Base-by-base conservation (phyloP, 768 basidiomycete species). In the Sporobolomyces roseus region DNA sequence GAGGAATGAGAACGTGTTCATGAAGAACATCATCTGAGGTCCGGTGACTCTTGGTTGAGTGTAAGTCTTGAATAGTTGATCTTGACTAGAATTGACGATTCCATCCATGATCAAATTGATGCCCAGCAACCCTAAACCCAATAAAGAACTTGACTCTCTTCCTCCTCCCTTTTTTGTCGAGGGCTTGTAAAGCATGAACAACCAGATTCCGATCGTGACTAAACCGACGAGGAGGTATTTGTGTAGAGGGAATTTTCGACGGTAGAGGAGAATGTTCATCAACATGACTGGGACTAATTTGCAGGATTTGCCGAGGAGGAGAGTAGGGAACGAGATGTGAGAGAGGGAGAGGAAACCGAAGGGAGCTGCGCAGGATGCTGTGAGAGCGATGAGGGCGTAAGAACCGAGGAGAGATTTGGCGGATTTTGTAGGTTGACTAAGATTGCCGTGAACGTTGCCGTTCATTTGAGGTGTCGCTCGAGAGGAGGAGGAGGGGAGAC, bases 1-100 rank as follows among this genome's bases (percentile, higher is more conserved):
- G 43, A 87, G 68, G 4, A 92, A 90, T 79, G 88, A 88, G 81
- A 93, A 88, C 32, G 89, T 74, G 77, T 93, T 94, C 79, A 99
- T 94, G 86, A 87, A 94, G 78, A 98, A 87, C 96, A 99, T 98
- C 93, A 99, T 97, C 77, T 99, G 96, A 79, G 96, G 93, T 12
- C 96, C 96, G 4, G 85, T 81, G 50, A 85, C 82, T 5, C 2
- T 10, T 4, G 58, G 56, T 21, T 85, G 85, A 80, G 85, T 85
- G 80, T 89, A 86, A 17, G 83, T 82, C 30, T 86, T 81, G 80
- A 99, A 98, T 66, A 99, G 88, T 80, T 97, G 90, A 78, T 99
- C 96, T 78, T 99, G 96, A 3, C 93, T 94, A 16, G 91, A 90
- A 81, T 98, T 97, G 67, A 88, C 88, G 33, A 90, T 86, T 27